Conservation (phyloP, 2,329 filamentous ascomycete species). For the Talaromyces sp. region DNA sequence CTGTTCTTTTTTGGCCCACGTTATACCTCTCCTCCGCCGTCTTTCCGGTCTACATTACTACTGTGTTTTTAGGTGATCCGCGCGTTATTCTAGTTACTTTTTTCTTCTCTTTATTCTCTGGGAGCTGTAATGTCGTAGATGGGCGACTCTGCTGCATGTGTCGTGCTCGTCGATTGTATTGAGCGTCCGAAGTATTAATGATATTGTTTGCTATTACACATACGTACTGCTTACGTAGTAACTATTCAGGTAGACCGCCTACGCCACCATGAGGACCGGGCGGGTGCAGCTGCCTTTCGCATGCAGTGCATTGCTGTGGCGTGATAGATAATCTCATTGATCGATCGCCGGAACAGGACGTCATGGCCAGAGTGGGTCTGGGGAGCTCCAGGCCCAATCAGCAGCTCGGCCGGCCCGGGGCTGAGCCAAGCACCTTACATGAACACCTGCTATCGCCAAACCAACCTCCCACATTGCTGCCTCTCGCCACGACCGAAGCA, state of each 20-base stretch:
- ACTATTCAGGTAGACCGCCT: too few species aligned
- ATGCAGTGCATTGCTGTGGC: too few species aligned
- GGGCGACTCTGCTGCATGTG: neutral
- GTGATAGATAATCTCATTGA: too few species aligned
- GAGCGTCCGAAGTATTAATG: neutral
- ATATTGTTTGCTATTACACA: neutral
- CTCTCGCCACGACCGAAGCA: neutral
- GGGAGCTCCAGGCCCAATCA: constrained; percentile 8
- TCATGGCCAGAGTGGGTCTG: constrained; percentile 8
- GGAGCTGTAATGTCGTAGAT: neutral
- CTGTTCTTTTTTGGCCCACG: constrained; percentile 32
- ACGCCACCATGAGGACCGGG: too few species aligned
- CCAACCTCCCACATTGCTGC: neutral
- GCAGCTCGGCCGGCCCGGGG: constrained; percentile 5
- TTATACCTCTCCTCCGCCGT: constrained; percentile 28
- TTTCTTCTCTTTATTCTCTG: neutral
- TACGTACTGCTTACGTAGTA: too few species aligned
- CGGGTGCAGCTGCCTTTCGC: too few species aligned
- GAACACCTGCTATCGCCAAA: neutral
- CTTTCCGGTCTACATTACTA: constrained; percentile 16
- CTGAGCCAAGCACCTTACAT: neutral
- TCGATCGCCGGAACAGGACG: constrained; percentile 3
- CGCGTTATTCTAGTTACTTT: constrained; percentile 7
- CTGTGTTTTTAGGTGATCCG: constrained; percentile 13
- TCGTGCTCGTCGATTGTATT: neutral